Conservation (phyloP, 208 protist genomes). For the Trypanosoma mega region DNA sequence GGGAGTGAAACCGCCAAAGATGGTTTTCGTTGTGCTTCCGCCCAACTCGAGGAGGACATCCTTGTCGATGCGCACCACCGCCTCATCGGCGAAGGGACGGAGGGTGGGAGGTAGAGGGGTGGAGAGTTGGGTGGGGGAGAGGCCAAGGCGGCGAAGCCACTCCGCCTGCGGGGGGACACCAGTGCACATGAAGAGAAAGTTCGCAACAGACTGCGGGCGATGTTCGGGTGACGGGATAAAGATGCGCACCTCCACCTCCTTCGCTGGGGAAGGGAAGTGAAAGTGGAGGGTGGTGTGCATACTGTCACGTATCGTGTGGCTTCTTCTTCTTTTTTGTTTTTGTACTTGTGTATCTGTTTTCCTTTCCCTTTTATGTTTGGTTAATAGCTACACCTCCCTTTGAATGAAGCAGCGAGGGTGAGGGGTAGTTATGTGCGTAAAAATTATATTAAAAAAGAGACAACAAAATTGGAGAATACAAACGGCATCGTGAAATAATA, state of each 20-base stretch:
- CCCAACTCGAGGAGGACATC: slow-evolving; percentile 65
- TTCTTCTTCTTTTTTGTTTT: no score
- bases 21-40: slow-evolving; percentile 76
- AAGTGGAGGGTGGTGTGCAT: slow-evolving; percentile 70
- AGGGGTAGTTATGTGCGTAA: not conserved
- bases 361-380: no score
- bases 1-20: slow-evolving; percentile 73
- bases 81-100: slow-evolving; percentile 51
- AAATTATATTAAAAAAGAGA: slow-evolving; percentile 6
- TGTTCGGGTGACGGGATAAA: slow-evolving; percentile 47
- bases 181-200: slow-evolving; percentile 68
- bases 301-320: no score
- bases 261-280: slow-evolving; percentile 50
- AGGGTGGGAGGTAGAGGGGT: slow-evolving; percentile 31
- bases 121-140: slow-evolving; percentile 10
- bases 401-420: no score
- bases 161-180: slow-evolving; percentile 48
- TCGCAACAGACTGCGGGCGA: slow-evolving; percentile 55
- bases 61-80: slow-evolving; percentile 69
- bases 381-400: no score
- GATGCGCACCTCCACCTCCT: slow-evolving; percentile 37
- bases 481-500: no score
- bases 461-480: no score
- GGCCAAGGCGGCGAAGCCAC: slow-evolving; percentile 27
- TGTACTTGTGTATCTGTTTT: no score